Evolutionary conservation across 208 protist species (phyloP).

Genomic region (Trichomonas tenax): DNA sequence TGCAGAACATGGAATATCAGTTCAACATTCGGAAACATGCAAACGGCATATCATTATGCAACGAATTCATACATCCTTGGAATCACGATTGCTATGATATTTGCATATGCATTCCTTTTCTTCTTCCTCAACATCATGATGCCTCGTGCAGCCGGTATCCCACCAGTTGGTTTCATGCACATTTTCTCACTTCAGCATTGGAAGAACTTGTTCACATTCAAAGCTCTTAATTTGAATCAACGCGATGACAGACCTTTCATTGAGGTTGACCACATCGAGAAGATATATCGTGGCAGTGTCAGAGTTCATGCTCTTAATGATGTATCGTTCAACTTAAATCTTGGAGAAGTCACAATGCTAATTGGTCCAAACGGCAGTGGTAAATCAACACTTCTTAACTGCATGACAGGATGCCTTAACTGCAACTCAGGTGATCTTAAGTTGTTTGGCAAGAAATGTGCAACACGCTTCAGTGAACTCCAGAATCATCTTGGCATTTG

Average conservation of each 20-base stretch:
- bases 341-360: neutral
- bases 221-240: too few species aligned
- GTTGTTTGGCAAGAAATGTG: too few species aligned
- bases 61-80: too few species aligned
- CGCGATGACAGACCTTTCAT: neutral
- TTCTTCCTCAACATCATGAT: neutral
- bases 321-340: neutral
- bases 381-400: neutral
- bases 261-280: neutral
- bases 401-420: too few species aligned
- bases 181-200: neutral
- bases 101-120: too few species aligned
- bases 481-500: neutral
- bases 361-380: neutral
- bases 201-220: neutral
- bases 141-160: neutral
- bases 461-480: too few species aligned
- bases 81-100: too few species aligned
- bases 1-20: too few species aligned
- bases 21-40: neutral
- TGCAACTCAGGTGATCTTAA: too few species aligned
- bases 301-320: neutral
- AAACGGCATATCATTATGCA: too few species aligned
- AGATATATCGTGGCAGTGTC: neutral
- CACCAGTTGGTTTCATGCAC: neutral